A percentile compares a stretch with the other conserved stretches of the same genome.
These are phyloP conservation scores for Gnaphalium uliginosum DNA, from an alignment of 129 eudicot genomes.

Conservation along the genomic window DNA sequence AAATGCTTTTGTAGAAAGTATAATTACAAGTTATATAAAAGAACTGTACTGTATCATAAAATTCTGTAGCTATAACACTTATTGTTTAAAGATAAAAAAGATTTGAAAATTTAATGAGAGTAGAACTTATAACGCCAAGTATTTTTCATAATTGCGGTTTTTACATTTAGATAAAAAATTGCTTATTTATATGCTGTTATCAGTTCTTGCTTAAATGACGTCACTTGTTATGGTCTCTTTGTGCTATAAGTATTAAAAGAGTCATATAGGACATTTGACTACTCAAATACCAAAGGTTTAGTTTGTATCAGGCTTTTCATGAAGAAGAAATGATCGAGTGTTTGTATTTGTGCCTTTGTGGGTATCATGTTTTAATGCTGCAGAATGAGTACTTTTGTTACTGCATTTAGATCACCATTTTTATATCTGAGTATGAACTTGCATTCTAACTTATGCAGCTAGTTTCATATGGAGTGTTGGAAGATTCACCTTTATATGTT, in stretches of 20 bases:
- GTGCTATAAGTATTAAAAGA: no score
- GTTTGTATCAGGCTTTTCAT: not conserved
- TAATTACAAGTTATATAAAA: not conserved
- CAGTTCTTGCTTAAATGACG: no score
- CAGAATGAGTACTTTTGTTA: not conserved
- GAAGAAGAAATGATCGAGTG: not conserved
- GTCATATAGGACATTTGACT: not conserved
- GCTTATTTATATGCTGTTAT: no score
- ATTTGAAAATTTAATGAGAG: no score
- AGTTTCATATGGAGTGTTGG: conserved; percentile 79
- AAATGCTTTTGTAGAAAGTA: not conserved
- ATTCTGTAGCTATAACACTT: not conserved
- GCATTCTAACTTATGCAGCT: conserved; percentile 53
- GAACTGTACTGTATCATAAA: not conserved
- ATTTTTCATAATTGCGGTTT: no score
- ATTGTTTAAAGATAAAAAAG: no score
- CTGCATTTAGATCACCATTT: not conserved
- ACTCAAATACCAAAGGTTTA: not conserved
- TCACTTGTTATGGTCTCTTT: no score
- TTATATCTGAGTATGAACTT: not conserved
- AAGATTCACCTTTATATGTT: conserved; percentile 81
- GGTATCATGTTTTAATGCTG: not conserved
- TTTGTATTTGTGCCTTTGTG: not conserved
- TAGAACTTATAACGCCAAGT: no score
- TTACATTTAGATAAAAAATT: no score